Percentiles rank a stretch among this genome's conserved stretches.
These are phyloP conservation scores for Sideroxylon spinosum DNA, from an alignment of 179 eudicot genomes.

Conservation along the genomic window DNA sequence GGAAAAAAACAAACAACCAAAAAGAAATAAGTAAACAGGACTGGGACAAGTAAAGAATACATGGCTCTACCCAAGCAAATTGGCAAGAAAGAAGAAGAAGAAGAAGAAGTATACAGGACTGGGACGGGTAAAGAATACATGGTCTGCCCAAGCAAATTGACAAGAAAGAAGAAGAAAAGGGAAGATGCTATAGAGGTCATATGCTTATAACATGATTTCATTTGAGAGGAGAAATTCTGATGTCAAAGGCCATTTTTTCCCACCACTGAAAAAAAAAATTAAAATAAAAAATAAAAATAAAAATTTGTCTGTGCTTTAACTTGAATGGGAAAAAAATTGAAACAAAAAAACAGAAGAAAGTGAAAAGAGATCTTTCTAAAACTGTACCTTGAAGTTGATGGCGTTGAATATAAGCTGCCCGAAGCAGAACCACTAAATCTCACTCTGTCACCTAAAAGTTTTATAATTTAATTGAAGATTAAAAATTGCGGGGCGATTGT, in stretches of 20 bases:
- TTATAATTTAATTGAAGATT: neutral
- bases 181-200: neutral
- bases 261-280: neutral
- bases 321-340: neutral
- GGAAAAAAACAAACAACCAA: neutral
- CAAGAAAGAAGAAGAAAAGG: constrained; percentile 1
- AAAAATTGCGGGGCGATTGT: neutral
- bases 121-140: no score
- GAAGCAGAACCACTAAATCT: constrained; percentile 53
- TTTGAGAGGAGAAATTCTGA: neutral
- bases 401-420: constrained; percentile 40
- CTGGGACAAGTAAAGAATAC: neutral
- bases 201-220: neutral
- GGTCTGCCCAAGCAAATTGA: neutral
- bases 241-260: neutral
- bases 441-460: constrained; percentile 72
- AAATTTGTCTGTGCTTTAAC: neutral
- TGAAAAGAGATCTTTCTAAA: neutral
- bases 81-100: constrained; percentile 5
- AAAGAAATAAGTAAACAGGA: neutral
- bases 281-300: no score
- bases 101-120: neutral
- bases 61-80: neutral
- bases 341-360: neutral
- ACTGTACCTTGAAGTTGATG: constrained; percentile 57